Conservation (phyloP, 2,329 filamentous ascomycete genomes). For the Coniella vitis region DNA sequence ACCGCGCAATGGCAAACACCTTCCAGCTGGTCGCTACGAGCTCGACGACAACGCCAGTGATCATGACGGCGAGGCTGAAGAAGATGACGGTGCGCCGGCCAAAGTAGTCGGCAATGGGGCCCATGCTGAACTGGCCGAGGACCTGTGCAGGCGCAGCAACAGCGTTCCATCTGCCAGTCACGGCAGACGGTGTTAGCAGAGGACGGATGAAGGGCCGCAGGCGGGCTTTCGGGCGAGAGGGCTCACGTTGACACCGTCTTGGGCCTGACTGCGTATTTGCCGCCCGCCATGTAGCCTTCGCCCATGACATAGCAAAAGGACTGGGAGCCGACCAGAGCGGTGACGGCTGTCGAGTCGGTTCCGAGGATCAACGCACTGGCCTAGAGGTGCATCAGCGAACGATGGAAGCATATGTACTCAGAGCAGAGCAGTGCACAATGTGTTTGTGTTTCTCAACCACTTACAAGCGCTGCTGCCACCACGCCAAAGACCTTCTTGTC, state of each 20-base stretch:
- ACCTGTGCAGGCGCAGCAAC: neutral
- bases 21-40: neutral
- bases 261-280: neutral
- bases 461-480: neutral
- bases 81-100: conserved; percentile 1
- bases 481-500: conserved; percentile 1
- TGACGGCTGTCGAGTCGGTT: neutral
- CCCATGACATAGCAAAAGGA: conserved; percentile 1
- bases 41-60: neutral
- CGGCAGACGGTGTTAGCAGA: too few species aligned
- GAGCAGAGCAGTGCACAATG: neutral
- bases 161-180: neutral
- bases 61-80: conserved; percentile 1
- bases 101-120: neutral
- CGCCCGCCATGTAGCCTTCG: neutral
- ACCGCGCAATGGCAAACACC: neutral
- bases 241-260: conserved; percentile 1
- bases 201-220: too few species aligned
- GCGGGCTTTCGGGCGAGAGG: neutral
- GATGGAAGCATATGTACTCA: neutral
- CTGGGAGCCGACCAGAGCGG: neutral
- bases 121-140: conserved; percentile 1
- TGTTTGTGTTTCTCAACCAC: too few species aligned
- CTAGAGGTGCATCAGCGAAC: neutral
- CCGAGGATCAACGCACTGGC: conserved; percentile 2